These are phyloP conservation scores for Oxyria digyna DNA, from an alignment of 148 eudicot species.

Conservation along the genomic window DNA sequence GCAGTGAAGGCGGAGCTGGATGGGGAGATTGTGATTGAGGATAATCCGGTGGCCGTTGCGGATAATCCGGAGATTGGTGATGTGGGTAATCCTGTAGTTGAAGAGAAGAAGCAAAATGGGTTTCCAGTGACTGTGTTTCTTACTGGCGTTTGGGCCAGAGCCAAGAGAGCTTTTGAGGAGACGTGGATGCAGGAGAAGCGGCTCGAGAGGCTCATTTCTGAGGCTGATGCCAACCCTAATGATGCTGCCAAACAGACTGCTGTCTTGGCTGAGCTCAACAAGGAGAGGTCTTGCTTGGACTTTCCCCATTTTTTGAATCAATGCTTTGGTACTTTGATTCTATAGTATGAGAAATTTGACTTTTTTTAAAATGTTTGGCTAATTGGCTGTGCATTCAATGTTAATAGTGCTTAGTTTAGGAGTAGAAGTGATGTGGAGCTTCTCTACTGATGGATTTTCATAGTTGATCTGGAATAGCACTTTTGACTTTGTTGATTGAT, in stretches of 20 bases:
- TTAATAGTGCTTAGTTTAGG: background rate
- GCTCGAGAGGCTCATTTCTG: constrained; percentile 44
- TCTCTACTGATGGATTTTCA: background rate
- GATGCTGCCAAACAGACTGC: constrained; percentile 65
- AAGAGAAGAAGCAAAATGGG: constrained; percentile 9
- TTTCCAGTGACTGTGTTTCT: constrained; percentile 51
- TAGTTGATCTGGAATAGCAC: background rate
- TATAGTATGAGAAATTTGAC: background rate
- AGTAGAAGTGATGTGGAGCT: background rate
- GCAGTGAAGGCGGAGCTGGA: background rate
- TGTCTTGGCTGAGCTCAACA: constrained; percentile 73
- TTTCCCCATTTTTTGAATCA: background rate
- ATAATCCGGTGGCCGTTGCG: constrained; percentile 6
- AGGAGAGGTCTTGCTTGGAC: constrained; percentile 43
- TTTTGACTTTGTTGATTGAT: background rate
- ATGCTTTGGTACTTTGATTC: background rate
- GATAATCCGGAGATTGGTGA: constrained; percentile 8
- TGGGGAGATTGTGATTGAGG: background rate
- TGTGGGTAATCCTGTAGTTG: background rate
- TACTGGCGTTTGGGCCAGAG: constrained; percentile 40
- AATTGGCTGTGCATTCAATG: background rate
- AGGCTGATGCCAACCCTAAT: constrained; percentile 76
- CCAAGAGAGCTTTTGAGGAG: constrained; percentile 35
- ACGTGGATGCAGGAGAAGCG: constrained; percentile 44
- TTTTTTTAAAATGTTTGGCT: background rate